Conservation (phyloP, 23 red algal genomes). For the Agarophyton chilense region DNA sequence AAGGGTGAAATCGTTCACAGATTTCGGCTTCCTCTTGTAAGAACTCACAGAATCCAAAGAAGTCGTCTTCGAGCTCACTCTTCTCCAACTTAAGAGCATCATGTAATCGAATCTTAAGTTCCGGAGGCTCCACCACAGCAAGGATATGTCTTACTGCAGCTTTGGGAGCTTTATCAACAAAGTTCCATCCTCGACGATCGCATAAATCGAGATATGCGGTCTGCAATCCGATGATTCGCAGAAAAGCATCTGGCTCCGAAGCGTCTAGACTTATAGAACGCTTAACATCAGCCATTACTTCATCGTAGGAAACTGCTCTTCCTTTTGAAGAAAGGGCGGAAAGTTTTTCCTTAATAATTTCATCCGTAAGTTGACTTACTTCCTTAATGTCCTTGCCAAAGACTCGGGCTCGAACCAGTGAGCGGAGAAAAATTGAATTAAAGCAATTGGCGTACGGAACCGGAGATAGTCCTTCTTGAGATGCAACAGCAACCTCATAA, state of each 20-base stretch:
- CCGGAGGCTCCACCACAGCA: not conserved
- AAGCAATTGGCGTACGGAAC: not conserved
- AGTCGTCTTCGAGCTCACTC: too few species aligned
- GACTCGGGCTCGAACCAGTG: conserved; percentile 24
- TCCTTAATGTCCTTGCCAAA: not conserved
- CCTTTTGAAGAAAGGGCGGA: not conserved
- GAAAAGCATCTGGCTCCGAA: conserved; percentile 8
- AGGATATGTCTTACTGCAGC: conserved; percentile 20
- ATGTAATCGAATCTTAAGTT: too few species aligned
- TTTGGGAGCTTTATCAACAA: conserved; percentile 9
- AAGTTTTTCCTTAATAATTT: not conserved
- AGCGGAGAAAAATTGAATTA: conserved; percentile 20
- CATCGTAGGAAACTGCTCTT: conserved; percentile 1
- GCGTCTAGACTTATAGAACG: not conserved
- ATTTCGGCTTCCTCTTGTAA: too few species aligned
- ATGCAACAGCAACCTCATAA: too few species aligned
- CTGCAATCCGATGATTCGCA: not conserved
- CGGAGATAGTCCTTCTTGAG: too few species aligned
- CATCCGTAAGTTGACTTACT: not conserved
- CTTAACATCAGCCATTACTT: conserved; percentile 6
- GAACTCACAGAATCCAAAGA: too few species aligned
- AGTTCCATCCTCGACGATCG: conserved; percentile 13
- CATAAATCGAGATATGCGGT: conserved; percentile 6
- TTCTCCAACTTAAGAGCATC: too few species aligned
- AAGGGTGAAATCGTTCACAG: too few species aligned